Percentiles rank a stretch among this genome's conserved stretches.
Conservation (phyloP, 768 basidiomycete genomes). For the Tephrocybe sp. region DNA sequence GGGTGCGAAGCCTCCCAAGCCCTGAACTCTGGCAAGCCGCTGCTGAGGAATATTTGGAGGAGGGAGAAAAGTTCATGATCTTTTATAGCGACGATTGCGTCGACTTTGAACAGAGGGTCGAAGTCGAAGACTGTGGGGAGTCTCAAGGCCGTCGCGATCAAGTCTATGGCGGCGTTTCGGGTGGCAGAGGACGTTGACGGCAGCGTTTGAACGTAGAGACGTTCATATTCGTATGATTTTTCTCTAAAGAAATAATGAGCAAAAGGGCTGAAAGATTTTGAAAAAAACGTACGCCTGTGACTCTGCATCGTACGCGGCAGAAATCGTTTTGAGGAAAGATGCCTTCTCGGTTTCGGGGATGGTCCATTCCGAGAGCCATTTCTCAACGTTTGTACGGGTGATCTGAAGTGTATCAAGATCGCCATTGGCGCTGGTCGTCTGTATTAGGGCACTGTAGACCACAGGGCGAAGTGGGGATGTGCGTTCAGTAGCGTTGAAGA, state of each 20-base stretch:
- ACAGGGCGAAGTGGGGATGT: slow-evolving; percentile 61
- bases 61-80: slow-evolving; percentile 73
- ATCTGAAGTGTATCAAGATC: slow-evolving; percentile 65
- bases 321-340: slow-evolving; percentile 63
- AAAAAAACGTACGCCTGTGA: slow-evolving; percentile 54
- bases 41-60: slow-evolving; percentile 72
- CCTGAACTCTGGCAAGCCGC: slow-evolving; percentile 60
- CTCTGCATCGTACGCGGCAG: slow-evolving; percentile 55
- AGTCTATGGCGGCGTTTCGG: slow-evolving; percentile 54
- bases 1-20: slow-evolving; percentile 58
- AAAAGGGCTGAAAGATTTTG: neutral
- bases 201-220: slow-evolving; percentile 62
- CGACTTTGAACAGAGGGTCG: slow-evolving; percentile 76
- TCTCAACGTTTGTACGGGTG: slow-evolving; percentile 61
- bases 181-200: slow-evolving; percentile 52
- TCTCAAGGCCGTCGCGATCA: slow-evolving; percentile 65
- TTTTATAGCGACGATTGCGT: slow-evolving; percentile 64
- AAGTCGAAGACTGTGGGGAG: slow-evolving; percentile 76
- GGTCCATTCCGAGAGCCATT: slow-evolving; percentile 78
- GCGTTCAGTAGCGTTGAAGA: slow-evolving; percentile 77
- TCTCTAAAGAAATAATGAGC: slow-evolving; percentile 36
- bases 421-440: slow-evolving; percentile 56
- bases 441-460: slow-evolving; percentile 64
- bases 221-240: slow-evolving; percentile 62
- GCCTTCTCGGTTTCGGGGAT: slow-evolving; percentile 62